Base-by-base conservation (phyloP, 768 basidiomycete genomes). In the Podaxis sp. region DNA sequence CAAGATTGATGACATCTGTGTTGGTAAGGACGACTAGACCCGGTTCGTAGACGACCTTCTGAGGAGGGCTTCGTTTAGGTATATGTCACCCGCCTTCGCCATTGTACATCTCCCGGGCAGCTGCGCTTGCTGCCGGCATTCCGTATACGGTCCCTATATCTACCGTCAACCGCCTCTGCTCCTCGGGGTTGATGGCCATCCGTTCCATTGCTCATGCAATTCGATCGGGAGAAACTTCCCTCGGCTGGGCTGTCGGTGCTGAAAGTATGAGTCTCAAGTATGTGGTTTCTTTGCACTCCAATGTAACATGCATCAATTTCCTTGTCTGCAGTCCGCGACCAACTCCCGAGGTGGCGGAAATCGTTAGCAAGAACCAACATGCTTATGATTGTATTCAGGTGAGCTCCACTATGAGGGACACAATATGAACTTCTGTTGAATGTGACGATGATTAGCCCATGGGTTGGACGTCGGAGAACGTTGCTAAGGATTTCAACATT, bases 401-500 rank as follows among this genome's bases (percentile, higher is more conserved):
- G 50, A 51, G 75, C 65, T 33, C 25, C 8, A n/a, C 4, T 25
- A 55, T 27, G 24, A 46, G 40, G 2, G 2, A 17, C n/a, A 41
- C 13, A 19, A 33, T 9, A 8, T 33, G 40, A 41, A n/a, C 49
- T 24, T 11, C 8, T 38, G 29, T 36, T 63, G 37, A 25, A 41
- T 15, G 50, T 46, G n/a, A 8, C 59, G 29, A 7, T 36, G 41
- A 27, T 19, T 64, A 93, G 90, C 89, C 92, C 11, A 95, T 95
- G 94, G 94, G 94, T 55, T 99, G 93, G 93, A 95, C 93, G 1
- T 91, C 91, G 4, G 93, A 95, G 73, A 88, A 91, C 86, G 91
- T 94, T 22, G 91, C 93, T n/a, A 74, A 88, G 68, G 77, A 83
- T 7, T 95, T 87, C 76, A 81, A 86, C n/a, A 74, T 95, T 62